Evolutionary conservation across 73 alveolate genomes (phyloP), one percentile per base, ranked within the genome.

Genomic region (Paramecium biaurelia): DNA sequence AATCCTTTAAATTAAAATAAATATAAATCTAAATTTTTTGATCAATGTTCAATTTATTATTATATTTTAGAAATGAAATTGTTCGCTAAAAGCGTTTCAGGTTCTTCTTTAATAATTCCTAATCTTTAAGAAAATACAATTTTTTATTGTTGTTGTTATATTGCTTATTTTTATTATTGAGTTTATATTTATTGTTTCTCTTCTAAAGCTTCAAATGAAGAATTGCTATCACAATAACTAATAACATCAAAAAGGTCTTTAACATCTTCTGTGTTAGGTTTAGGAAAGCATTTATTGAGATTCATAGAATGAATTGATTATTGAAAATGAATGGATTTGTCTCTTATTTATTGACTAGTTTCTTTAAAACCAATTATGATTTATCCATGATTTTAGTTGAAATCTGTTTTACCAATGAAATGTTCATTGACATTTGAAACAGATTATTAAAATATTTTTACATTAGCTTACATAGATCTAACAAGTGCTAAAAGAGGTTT

Each of bases 211-310:
- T 72, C 86, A 38, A 72, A 72, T 35, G 86, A 72, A 35, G 86
- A 72, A 72, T 38, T 72, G 67, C 86, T 72, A 35, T 72, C 86
- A 72, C 86, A 72, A 72, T 32, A 32, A 32, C 38, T 72, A 72
- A 72, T 72, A 7, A 72, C 86, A 35, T 72, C 86, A 72, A 72
- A 72, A 34, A 72, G 45, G 20, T 72, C 86, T 12, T 12, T 8
- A 32, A 72, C 58, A 28, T 72, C 86, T 1, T 35, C 86, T 28
- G 56, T 72, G 14, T 72, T 72, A 72, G 86, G 5, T 32, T 32
- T 72, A 72, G 38, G 7, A 32, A 23, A 14, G 20, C 35, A 37
- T 72, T 72, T 35, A 35, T 72, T 38, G 24, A 72, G 58, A 72
- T 35, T 72, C 56, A 32, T 34, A 9, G 86, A 32, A 21, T 72